Base-by-base conservation (phyloP, 2,329 filamentous ascomycete genomes). In the Akanthomyces lecanii region DNA sequence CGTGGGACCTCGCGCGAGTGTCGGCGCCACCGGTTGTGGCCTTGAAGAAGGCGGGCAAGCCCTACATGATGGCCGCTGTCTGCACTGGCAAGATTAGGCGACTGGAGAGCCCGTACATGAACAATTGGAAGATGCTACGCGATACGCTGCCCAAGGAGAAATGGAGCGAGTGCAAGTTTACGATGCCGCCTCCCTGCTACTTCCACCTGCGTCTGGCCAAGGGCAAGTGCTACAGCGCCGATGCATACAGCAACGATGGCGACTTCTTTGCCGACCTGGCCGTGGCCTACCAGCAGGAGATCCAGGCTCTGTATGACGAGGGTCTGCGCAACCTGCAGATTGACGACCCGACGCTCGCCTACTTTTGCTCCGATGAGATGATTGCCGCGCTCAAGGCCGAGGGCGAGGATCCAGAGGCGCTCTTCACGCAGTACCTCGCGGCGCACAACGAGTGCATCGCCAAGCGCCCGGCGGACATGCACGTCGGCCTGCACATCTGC, bases 361-460 rank as follows among this genome's bases (percentile, higher is more conserved):
- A 89, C 73, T 90, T 90, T 73, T 90, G 87, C 76, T 87, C 84
- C 5, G 83, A 89, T 44, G 84, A 85, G 65, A 89, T 89, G 85
- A 76, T 87, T 18, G 76, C 79, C 62, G 84, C 85, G 33, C 85
- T 79, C 63, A 70, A 81, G 76, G 78, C 82, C 62, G 80, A 81
- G 25, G 88, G 89, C 67, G 77, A 82, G 50, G 80, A 85, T 21
- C 80, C 87, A 14, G 86, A 89, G 44, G 82, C 85, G 65, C 82
- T 90, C 66, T 82, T 92, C 57, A 84, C 89, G 68, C 80, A 84
- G 38, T 92, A 92, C 71, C 84, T 92, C 73, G 82, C 85, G 72
- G 84, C 89, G 68, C 90, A 91, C 79, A 91, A 91, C 71, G 86
- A 89, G 71, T 87, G 85, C 71, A 81, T 90, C 68, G 76, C 79